These are phyloP conservation scores for Anthoceros angustus DNA, from an alignment of 225 moss, liverwort and hornwort genomes.

Conservation along the genomic window DNA sequence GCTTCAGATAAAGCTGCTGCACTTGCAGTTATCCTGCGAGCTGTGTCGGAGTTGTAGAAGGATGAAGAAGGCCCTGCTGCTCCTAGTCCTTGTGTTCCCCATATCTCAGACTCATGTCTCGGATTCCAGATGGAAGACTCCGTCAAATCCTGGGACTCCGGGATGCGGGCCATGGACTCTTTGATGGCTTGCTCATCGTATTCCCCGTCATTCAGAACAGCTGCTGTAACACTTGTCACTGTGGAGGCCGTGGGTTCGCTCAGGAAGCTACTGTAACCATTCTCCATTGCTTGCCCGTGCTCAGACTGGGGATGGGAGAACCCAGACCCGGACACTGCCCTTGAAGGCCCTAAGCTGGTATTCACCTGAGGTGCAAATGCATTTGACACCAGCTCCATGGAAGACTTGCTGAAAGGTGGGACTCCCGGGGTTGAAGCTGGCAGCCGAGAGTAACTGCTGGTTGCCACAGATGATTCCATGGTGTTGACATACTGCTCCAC, in stretches of 20 bases:
- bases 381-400: not conserved
- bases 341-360: not conserved
- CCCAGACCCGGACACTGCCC: slow-evolving; percentile 11
- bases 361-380: not conserved
- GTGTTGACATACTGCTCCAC: too few species aligned
- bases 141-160: slow-evolving; percentile 24
- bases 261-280: slow-evolving; percentile 10
- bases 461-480: too few species aligned
- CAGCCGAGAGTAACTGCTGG: too few species aligned
- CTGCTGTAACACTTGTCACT: slow-evolving; percentile 34
- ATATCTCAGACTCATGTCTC: not conserved
- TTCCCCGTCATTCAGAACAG: slow-evolving; percentile 31
- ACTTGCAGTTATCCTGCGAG: not conserved
- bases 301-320: slow-evolving; percentile 11
- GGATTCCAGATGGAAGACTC: slow-evolving; percentile 11
- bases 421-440: too few species aligned
- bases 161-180: slow-evolving; percentile 14
- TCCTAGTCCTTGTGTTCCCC: not conserved
- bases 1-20: not conserved
- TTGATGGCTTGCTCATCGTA: slow-evolving; percentile 28
- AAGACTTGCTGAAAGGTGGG: not conserved
- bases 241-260: slow-evolving; percentile 30
- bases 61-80: not conserved
- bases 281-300: slow-evolving; percentile 7
- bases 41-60: not conserved